Evolutionary conservation across 768 basidiomycete species (phyloP).

Genomic region (Mycena amicta): DNA sequence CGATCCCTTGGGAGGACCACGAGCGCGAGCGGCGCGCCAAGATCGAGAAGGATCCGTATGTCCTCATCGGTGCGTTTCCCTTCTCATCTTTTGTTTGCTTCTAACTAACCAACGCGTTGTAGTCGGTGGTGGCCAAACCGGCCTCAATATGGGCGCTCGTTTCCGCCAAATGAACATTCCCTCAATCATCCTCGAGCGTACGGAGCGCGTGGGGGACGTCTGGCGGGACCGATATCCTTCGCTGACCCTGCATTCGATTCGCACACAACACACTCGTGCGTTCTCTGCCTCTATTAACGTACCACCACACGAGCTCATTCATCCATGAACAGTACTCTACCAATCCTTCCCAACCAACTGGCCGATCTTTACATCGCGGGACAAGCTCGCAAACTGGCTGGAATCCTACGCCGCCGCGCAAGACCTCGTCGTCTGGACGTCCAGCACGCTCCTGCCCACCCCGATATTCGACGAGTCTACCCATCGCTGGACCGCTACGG

Average conservation of each 20-base stretch:
- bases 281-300: neutral
- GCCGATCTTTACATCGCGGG: constrained; percentile 43
- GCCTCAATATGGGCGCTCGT: constrained; percentile 45
- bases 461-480: constrained; percentile 35
- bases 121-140: constrained; percentile 51
- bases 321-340: constrained; percentile 44
- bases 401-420: constrained; percentile 43
- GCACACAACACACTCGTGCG: constrained; percentile 23
- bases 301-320: constrained; percentile 8
- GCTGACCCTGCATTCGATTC: constrained; percentile 41
- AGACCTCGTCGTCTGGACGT: constrained; percentile 48
- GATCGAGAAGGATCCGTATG: constrained; percentile 42
- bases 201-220: constrained; percentile 39
- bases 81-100: neutral
- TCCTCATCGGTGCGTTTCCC: constrained; percentile 38
- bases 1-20: constrained; percentile 38
- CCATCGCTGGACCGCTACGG: constrained; percentile 36
- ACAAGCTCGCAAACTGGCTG: constrained; percentile 48
- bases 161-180: constrained; percentile 43
- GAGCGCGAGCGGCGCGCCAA: constrained; percentile 33
- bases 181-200: constrained; percentile 40
- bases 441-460: constrained; percentile 31
- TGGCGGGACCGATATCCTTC: constrained; percentile 48
- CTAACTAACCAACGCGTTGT: neutral
- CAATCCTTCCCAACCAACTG: constrained; percentile 40